A percentile compares a stretch with the other conserved stretches of the same genome.
Conservation (phyloP, 2,329 filamentous ascomycete genomes). For the Hymenoscyphus albidus region DNA sequence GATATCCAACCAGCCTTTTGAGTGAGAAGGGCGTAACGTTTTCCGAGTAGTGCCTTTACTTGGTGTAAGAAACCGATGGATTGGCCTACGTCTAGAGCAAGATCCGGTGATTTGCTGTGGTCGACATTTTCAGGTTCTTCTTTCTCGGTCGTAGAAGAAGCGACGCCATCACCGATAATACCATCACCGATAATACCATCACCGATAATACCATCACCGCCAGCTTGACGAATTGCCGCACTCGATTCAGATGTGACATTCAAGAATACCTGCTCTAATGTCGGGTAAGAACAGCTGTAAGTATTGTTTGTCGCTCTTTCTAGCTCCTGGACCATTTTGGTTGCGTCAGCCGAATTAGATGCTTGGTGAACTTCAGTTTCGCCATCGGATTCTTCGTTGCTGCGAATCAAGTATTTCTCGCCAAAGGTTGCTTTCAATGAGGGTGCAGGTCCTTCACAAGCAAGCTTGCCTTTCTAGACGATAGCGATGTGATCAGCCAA, state of each 20-base stretch:
- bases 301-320: slow-evolving; percentile 48
- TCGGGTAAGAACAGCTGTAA: slow-evolving; percentile 60
- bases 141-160: slow-evolving; percentile 18
- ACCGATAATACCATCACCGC: slow-evolving; percentile 28
- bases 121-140: slow-evolving; percentile 27
- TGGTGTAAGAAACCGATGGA: slow-evolving; percentile 53
- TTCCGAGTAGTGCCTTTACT: slow-evolving; percentile 55
- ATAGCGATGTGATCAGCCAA: slow-evolving; percentile 64
- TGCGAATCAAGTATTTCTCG: slow-evolving; percentile 48
- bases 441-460: slow-evolving; percentile 59
- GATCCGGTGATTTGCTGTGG: slow-evolving; percentile 23
- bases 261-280: slow-evolving; percentile 65
- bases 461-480: slow-evolving; percentile 59
- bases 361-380: slow-evolving; percentile 21
- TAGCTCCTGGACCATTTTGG: slow-evolving; percentile 50
- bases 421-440: slow-evolving; percentile 59
- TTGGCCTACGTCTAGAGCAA: slow-evolving; percentile 47
- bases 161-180: slow-evolving; percentile 21
- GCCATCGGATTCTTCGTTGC: slow-evolving; percentile 15
- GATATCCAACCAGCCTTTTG: slow-evolving; percentile 53
- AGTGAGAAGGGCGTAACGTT: slow-evolving; percentile 54
- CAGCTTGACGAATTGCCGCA: slow-evolving; percentile 33
- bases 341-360: slow-evolving; percentile 50
- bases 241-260: slow-evolving; percentile 60
- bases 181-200: slow-evolving; percentile 29